Evolutionary conservation across 2,329 filamentous ascomycete species (phyloP), one percentile per base, ranked within the genome.

Genomic region (Rutstroemia sp.): DNA sequence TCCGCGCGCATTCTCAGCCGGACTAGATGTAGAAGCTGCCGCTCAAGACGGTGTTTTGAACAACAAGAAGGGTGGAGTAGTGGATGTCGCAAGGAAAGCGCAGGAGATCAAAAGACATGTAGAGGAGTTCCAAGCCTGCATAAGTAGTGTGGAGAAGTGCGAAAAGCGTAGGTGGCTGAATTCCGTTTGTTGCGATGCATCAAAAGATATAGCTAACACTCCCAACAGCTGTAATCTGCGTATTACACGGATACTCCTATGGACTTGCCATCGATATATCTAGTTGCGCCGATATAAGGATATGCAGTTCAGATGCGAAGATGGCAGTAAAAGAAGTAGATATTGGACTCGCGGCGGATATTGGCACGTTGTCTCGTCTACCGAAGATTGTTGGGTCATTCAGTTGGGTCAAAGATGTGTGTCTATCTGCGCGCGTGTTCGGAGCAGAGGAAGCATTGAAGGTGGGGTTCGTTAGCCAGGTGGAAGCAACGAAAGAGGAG

Each of bases 311-410:
- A 44, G 77, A 82, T 64, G 77, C 82, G 1, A 78, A 78, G 58
- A 80, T 92, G 65, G 76, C 84, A 34, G 86, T 92, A 60, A 91
- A 92, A 68, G 88, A 92, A 72, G 87, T 92, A 50, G 88, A 92
- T 67, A 89, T 92, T 60, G 88, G 88, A 2, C 73, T 92, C 50
- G 88, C 88, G 0, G 88, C 88, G 23, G 88, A 92, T 66, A 84
- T 92, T 48, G 88, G 88, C 48, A 90, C 87, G 1, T 75, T 92
- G 12, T 80, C 82, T 0, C 80, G 88, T 1, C 76, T 92, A 42
- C 88, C 88, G 48, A 89, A 89, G 69, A 74, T 85, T 30, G 86
- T 90, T 4, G 84, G 86, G 2, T 86, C 78, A 60, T 75, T 79
- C 63, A 84, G 82, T 17, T 94, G 88, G 87, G 83, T 91, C 48